Conservation (phyloP, 2,329 filamentous ascomycete species). For the Fusarium mangiferae region DNA sequence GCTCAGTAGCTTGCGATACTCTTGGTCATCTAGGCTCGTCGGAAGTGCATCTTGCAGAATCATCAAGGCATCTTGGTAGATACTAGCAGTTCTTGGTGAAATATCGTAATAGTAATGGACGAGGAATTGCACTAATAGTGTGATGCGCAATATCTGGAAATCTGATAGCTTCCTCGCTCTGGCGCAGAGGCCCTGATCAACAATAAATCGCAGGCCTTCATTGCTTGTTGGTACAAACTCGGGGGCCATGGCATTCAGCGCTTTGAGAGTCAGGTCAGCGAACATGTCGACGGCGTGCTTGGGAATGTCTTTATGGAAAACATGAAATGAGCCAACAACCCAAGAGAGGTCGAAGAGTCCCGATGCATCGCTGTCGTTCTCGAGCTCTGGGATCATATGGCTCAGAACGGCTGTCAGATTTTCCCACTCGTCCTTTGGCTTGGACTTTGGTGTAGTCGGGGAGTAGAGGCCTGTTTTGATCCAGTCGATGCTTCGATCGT, state of each 20-base stretch:
- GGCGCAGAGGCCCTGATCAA: not conserved
- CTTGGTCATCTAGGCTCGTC: not conserved
- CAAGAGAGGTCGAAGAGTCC: not conserved
- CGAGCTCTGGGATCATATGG: not conserved
- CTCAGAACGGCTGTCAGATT: not conserved
- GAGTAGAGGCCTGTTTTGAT: not conserved
- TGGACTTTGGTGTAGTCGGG: not conserved
- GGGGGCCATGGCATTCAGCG: not conserved
- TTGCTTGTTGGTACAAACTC: not conserved
- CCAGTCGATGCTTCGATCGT: not conserved
- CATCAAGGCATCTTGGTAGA: not conserved
- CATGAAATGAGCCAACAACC: not conserved
- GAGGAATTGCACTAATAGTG: not conserved
- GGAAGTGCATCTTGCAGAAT: not conserved
- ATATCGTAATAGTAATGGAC: not conserved
- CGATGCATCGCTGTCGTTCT: not conserved
- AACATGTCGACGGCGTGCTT: not conserved
- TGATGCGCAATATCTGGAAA: not conserved
- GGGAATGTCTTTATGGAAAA: not conserved
- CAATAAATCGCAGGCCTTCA: not conserved
- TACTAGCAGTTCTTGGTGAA: not conserved
- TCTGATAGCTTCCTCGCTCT: not conserved
- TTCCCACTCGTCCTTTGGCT: not conserved
- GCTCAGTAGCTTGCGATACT: accelerated
- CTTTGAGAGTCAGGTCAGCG: not conserved